Conservation (phyloP, 345 rosid genomes). For the Orychophragmus violaceus region DNA sequence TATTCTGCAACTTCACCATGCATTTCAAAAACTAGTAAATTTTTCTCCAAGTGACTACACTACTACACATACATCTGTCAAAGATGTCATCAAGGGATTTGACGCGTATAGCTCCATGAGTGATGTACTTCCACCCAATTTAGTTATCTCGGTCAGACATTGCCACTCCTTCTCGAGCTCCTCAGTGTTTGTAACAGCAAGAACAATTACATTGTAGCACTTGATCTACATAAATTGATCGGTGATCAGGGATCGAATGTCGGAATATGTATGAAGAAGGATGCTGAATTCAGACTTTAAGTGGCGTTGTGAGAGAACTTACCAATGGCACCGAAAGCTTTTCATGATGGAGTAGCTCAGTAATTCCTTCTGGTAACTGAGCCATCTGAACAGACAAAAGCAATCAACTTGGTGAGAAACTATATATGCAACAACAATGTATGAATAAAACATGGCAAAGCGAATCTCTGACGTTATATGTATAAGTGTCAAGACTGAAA, state of each 20-base stretch:
- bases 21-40: conserved; percentile 9
- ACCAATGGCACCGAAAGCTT: conserved; percentile 87
- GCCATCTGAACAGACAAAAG: conserved; percentile 68
- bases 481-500: conserved; percentile 20
- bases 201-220: conserved; percentile 67
- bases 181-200: conserved; percentile 58
- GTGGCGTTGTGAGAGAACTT: conserved; percentile 18
- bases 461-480: no score
- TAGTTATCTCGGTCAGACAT: conserved; percentile 57
- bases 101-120: conserved; percentile 48
- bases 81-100: conserved; percentile 43
- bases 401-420: conserved; percentile 17
- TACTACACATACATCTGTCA: conserved; percentile 54
- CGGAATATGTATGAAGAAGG: not conserved
- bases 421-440: conserved; percentile 7
- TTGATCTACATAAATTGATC: conserved; percentile 52
- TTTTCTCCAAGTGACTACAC: not conserved
- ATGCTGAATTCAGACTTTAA: not conserved
- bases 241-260: not conserved
- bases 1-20: conserved; percentile 81
- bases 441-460: not conserved
- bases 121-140: conserved; percentile 39
- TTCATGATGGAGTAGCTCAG: conserved; percentile 85
- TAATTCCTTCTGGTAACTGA: conserved; percentile 89
- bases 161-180: conserved; percentile 83